Conservation (phyloP, 345 rosid genomes). For the Capsella bursapastoris region DNA sequence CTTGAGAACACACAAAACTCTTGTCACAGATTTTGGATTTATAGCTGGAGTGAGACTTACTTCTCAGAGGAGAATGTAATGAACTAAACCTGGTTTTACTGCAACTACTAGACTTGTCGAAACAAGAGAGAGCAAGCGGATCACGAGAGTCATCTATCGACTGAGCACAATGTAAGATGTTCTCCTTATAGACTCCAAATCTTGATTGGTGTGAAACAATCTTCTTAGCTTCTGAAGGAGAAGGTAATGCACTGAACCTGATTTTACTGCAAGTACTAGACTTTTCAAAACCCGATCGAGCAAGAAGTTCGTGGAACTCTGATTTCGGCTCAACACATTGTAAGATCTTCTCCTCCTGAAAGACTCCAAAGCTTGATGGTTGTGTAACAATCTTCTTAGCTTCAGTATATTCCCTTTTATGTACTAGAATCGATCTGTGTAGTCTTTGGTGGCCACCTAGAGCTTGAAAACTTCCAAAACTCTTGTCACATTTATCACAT, state of each 20-base stretch:
- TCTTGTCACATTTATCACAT: conserved; percentile 25
- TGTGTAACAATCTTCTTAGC: conserved; percentile 17
- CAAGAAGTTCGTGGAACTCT: background rate
- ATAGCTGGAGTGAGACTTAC: background rate
- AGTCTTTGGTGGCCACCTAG: conserved; percentile 27
- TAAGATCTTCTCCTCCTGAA: background rate
- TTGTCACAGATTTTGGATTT: conserved; percentile 6
- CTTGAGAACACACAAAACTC: background rate
- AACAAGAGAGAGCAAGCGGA: background rate
- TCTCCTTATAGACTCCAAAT: background rate
- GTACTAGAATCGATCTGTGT: conserved; percentile 9
- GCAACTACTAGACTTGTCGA: background rate
- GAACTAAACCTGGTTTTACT: conserved; percentile 5
- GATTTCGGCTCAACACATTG: background rate
- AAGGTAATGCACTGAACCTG: background rate
- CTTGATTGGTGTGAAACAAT: conserved; percentile 7
- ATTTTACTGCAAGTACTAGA: background rate
- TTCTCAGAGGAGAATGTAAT: background rate
- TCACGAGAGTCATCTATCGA: background rate
- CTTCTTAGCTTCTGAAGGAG: conserved; percentile 5
- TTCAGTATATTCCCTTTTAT: background rate
- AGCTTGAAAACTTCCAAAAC: conserved; percentile 23
- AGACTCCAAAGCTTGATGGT: conserved; percentile 15
- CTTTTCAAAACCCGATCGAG: background rate
- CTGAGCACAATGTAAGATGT: background rate